Conservation (phyloP, 2,329 filamentous ascomycete species). For the Arthrocladium fulminans region DNA sequence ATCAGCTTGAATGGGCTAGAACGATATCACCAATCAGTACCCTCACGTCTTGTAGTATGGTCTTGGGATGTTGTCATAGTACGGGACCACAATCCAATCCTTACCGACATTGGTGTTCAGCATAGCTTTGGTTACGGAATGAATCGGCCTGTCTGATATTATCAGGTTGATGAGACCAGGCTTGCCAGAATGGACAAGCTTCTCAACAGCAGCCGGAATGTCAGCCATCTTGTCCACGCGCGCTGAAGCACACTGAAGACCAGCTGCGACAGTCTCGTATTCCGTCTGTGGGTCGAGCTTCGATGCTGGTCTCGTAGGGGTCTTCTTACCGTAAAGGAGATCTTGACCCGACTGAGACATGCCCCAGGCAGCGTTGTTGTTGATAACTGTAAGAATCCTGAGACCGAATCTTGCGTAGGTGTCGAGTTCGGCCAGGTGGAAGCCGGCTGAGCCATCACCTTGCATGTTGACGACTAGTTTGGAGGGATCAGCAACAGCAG, state of each 20-base stretch:
- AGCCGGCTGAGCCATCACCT: conserved; percentile 39
- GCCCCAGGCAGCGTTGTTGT: conserved; percentile 40
- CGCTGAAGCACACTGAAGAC: conserved; percentile 28
- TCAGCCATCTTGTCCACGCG: conserved; percentile 25
- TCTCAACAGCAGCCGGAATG: conserved; percentile 24
- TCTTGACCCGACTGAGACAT: conserved; percentile 40
- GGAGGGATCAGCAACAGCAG: conserved; percentile 33
- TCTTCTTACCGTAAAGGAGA: conserved; percentile 32
- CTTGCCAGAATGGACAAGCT: conserved; percentile 24
- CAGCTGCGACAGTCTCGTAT: conserved; percentile 36
- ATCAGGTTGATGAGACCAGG: conserved; percentile 35
- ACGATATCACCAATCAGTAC: background rate
- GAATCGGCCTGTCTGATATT: conserved; percentile 30
- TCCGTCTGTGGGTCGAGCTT: conserved; percentile 27
- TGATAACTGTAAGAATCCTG: conserved; percentile 35
- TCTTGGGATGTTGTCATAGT: conserved; percentile 41
- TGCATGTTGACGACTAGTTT: conserved; percentile 37
- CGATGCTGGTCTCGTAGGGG: conserved; percentile 27
- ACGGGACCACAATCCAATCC: conserved; percentile 40
- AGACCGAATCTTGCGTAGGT: conserved; percentile 35
- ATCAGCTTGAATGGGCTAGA: background rate
- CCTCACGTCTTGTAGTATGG: conserved; percentile 12
- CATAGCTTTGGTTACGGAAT: conserved; percentile 28
- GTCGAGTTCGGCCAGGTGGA: conserved; percentile 40
- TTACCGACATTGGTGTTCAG: conserved; percentile 35